Evolutionary conservation across 192 early-diverging fungal genomes (phyloP), one percentile per base, ranked within the genome.

Genomic region (Phlyctochytrium planicorne): DNA sequence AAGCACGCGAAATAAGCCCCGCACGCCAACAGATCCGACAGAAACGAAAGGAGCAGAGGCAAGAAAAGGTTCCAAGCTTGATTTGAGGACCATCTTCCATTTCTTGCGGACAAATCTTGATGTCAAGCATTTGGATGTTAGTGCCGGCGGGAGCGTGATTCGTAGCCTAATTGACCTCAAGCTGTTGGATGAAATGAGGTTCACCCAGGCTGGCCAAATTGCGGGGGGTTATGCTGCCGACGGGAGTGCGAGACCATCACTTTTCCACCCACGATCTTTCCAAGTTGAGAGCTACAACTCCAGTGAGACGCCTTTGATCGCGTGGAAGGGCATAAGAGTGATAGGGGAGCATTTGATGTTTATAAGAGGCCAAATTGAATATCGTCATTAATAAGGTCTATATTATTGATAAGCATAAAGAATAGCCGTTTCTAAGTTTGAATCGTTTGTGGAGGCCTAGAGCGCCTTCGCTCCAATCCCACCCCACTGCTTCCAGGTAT

Each of bases 121-220:
- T 12, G 67, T 78, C 6, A 20, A 72, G 17, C 72, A 25, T 56
- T 53, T 78, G 30, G 77, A 78, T 62, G 60, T 78, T 30, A 60
- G 62, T 33, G 63, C 61, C 1, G 77, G 77, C n/a, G 77, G 77
- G 17, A 55, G 32, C 16, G 52, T 73, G 29, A 77, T 76, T 40
- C 30, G 61, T 14, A 14, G 34, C 10, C 64, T 71, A 32, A 61
- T 78, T 37, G 65, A 71, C 33, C 17, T 52, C 12, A 59, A 65
- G 10, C 59, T 78, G 2, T 52, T 78, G 29, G 68, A 75, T 37
- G 77, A 78, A 53, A 52, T 78, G 24, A 34, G 77, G 36, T 57
- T 62, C 36, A 78, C 77, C 10, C 63, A 66, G 52, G 59, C 53
- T 24, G 77, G 77, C 27, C 77, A 78, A 34, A 30, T 76, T 29